Percentiles rank a stretch among this genome's conserved stretches.
These are phyloP conservation scores for Fusarium transvaalense DNA, from an alignment of 2,329 filamentous ascomycete genomes.

Conservation along the genomic window DNA sequence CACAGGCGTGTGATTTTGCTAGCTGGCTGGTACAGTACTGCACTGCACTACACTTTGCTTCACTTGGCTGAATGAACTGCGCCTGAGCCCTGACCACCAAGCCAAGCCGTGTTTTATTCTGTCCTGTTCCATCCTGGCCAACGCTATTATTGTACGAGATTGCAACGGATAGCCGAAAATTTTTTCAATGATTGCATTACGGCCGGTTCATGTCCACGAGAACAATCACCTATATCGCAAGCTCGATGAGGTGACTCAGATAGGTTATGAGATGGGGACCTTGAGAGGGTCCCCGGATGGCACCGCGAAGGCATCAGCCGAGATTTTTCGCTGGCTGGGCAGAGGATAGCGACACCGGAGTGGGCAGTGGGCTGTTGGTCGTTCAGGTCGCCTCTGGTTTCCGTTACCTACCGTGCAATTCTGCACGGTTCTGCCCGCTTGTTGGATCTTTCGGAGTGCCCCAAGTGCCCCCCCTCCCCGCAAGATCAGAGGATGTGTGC, in stretches of 20 bases:
- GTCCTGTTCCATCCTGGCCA: conserved; percentile 21
- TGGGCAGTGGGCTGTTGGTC: conserved; percentile 48
- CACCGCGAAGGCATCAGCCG: conserved; percentile 49
- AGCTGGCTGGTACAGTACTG: conserved; percentile 22
- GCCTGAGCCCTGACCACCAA: conserved; percentile 19
- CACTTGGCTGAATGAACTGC: conserved; percentile 30
- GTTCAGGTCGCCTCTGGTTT: conserved; percentile 43
- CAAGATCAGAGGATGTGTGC: conserved; percentile 35
- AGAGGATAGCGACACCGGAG: conserved; percentile 48
- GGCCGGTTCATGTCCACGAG: conserved; percentile 38
- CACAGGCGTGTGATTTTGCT: conserved; percentile 46
- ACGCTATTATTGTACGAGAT: conserved; percentile 31
- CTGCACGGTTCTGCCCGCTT: conserved; percentile 49
- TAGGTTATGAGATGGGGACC: conserved; percentile 28
- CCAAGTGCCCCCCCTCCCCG: conserved; percentile 36
- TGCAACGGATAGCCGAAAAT: conserved; percentile 34
- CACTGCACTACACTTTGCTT: conserved; percentile 1
- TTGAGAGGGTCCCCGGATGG: conserved; percentile 46
- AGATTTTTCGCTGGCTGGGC: conserved; percentile 48
- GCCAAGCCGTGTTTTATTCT: conserved; percentile 11
- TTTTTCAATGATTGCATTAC: conserved; percentile 36
- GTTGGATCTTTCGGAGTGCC: conserved; percentile 40
- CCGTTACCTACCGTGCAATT: conserved; percentile 43
- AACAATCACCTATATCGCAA: conserved; percentile 38
- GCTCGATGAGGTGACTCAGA: conserved; percentile 49